Base-by-base conservation (phyloP, 176 grass and related monocot genomes). In the Paspalum vaginatum region DNA sequence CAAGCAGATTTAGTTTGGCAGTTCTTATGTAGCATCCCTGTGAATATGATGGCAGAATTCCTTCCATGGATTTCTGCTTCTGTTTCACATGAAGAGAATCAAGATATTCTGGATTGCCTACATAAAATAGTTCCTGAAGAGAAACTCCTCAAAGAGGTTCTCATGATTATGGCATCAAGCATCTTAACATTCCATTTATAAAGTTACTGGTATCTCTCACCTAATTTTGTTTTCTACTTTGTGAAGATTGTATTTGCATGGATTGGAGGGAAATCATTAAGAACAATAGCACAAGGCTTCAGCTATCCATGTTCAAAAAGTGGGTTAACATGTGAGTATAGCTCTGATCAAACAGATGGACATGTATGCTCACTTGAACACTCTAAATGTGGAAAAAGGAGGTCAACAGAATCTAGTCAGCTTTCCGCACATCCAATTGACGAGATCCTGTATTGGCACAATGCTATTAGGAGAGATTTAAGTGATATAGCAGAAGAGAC, bases 1-100 rank as follows among this genome's bases (percentile, higher is more conserved):
- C 94, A 97, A 55, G 91, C 94, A 68, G 80, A 92, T 88, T 79
- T 97, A 76, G 91, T 94, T 41, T 97, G 94, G 94, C 87, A 97
- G 80, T 97, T 97, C 45, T 84, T 97, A 43, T 97, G 94, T 65
- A 94, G 68, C 26, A 94, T 97, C 62, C 94, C 94, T 59, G 62
- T 97, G 20, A 92, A 86, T 16, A 94, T 92, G 89, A 97, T 97
- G 91, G 39, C 80, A 76, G 89, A 94, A 15, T 94, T 97, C 57
- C 88, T 97, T 84, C 94, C 94, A 18, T 94, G 94, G 91, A 85
- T 97, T 63, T 83, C 85, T 51, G 72, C 89, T 65, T 91, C 76
- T 70, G 80, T 94, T 86, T 94, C 94, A 61, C 52, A 76, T 54
- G 91, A 94, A 57, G 91, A 94, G 77, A 77, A 90, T 55, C 79